Percentiles rank a stretch among this genome's conserved stretches.
These are phyloP conservation scores for Pythium vanterpoolii DNA, from an alignment of 352 stramenopile species.

Conservation along the genomic window DNA sequence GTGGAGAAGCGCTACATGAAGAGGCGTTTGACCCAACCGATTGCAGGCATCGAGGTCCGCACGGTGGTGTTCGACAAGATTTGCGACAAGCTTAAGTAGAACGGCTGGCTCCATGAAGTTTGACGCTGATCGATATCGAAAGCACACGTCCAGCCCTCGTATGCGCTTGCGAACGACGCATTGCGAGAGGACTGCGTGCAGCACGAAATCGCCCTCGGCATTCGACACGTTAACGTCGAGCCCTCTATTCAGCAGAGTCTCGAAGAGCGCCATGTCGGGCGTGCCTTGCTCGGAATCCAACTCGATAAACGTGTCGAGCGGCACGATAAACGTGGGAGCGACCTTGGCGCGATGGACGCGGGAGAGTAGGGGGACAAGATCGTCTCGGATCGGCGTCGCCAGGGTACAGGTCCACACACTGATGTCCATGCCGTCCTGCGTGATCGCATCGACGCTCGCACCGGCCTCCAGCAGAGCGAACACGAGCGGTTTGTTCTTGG, in stretches of 20 bases:
- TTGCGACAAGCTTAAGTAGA: slow-evolving; percentile 23
- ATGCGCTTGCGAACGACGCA: slow-evolving; percentile 42
- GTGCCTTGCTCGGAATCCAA: slow-evolving; percentile 38
- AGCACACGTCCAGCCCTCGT: slow-evolving; percentile 54
- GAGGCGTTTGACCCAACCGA: slow-evolving; percentile 48
- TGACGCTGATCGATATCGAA: slow-evolving; percentile 44
- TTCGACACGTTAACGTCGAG: slow-evolving; percentile 67
- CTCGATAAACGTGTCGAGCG: slow-evolving; percentile 20
- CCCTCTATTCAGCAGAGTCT: background rate
- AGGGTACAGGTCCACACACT: slow-evolving; percentile 57
- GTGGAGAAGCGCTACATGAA: slow-evolving; percentile 68
- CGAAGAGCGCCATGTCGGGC: slow-evolving; percentile 39
- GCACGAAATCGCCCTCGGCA: slow-evolving; percentile 49
- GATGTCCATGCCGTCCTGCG: slow-evolving; percentile 40
- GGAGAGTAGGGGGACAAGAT: slow-evolving; percentile 18
- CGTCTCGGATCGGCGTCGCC: slow-evolving; percentile 25
- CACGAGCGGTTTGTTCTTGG: slow-evolving; percentile 25
- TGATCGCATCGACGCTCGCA: slow-evolving; percentile 57
- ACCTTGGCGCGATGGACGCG: slow-evolving; percentile 11
- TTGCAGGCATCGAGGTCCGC: slow-evolving; percentile 63
- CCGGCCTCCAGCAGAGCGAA: slow-evolving; percentile 25
- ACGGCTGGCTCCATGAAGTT: slow-evolving; percentile 18
- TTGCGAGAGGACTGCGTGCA: slow-evolving; percentile 62
- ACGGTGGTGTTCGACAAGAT: slow-evolving; percentile 33
- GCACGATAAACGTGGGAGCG: slow-evolving; percentile 17